Evolutionary conservation across 352 stramenopile species (phyloP).

Genomic region (Phytophthora crassamura): DNA sequence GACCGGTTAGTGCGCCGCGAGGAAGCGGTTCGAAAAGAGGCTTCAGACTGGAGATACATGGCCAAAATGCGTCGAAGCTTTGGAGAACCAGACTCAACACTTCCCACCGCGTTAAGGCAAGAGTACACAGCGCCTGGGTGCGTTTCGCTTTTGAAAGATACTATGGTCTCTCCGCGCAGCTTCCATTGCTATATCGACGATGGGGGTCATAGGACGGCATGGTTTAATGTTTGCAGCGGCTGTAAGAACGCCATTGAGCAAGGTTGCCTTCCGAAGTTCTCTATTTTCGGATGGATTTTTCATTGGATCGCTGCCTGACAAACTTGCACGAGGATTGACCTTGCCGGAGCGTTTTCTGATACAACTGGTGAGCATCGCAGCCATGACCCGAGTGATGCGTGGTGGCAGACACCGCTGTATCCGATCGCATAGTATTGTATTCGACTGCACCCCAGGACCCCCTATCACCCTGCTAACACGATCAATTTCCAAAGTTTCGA

Average conservation of each 20-base stretch:
- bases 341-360: slow-evolving; percentile 8
- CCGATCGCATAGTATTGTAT: too few species aligned
- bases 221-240: neutral
- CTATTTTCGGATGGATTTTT: slow-evolving; percentile 15
- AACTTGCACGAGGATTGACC: neutral
- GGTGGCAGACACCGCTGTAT: slow-evolving; percentile 2
- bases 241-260: slow-evolving; percentile 1
- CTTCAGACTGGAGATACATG: slow-evolving; percentile 8
- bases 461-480: neutral
- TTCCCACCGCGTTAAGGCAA: slow-evolving; percentile 4
- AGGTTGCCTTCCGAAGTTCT: slow-evolving; percentile 1
- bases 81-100: neutral
- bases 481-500: neutral
- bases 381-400: slow-evolving; percentile 2
- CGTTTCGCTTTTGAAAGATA: neutral
- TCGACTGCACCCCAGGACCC: slow-evolving; percentile 7
- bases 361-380: neutral
- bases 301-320: neutral
- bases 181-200: neutral
- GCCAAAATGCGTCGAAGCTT: neutral
- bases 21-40: slow-evolving; percentile 7
- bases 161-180: slow-evolving; percentile 21
- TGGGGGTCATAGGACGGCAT: neutral
- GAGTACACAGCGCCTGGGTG: neutral
- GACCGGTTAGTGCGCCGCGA: too few species aligned